Base-by-base conservation (phyloP, 148 eudicot genomes). In the Silene uniflora region DNA sequence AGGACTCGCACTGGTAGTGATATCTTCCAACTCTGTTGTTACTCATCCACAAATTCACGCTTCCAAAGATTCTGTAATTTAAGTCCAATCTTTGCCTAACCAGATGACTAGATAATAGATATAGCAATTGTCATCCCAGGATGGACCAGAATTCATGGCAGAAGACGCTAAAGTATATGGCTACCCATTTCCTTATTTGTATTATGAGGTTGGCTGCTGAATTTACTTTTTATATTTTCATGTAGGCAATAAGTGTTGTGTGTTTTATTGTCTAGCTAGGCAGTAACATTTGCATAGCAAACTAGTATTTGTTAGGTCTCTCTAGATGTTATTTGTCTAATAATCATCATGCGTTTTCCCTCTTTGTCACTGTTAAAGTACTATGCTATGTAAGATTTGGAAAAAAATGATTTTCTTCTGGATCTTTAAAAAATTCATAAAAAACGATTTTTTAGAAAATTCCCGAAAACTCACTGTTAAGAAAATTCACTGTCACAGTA, bases 101-200 rank as follows among this genome's bases (percentile, higher is more conserved):
- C 69, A 69, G 76, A 77, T 82, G 47, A 73, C 63, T 64, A 19
- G 10, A 66, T 44, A 73, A 60, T 64, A 19, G 10, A 66, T 44
- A 29, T 62, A 62, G 72, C 25, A 73, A 39, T 74, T 83, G 52
- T 77, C 63, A 70, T 86, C 77, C 76, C 90, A 96, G 98, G 99
- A 96, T 82, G 99, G 99, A 82, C 99, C 99, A 46, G 86, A 87
- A 59, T 86, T 83, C 73, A 92, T 96, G 97, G 97, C 97, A 58
- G 93, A 92, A 86, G 99, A 91, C 27, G 99, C 98, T 22, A 91
- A 83, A 80, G 22, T 78, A 17, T 84, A 76, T 82, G 86, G 85
- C 14, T 96, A 96, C 76, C 95, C 97, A 58, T 96, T 96, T 78
- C 99, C 99, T 42, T 92, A 96, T 83, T 86, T 96, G 22, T 96